phyloP scores from a whole-genome alignment of 148 eudicot species.

The Vaccinium darrowii region DNA sequence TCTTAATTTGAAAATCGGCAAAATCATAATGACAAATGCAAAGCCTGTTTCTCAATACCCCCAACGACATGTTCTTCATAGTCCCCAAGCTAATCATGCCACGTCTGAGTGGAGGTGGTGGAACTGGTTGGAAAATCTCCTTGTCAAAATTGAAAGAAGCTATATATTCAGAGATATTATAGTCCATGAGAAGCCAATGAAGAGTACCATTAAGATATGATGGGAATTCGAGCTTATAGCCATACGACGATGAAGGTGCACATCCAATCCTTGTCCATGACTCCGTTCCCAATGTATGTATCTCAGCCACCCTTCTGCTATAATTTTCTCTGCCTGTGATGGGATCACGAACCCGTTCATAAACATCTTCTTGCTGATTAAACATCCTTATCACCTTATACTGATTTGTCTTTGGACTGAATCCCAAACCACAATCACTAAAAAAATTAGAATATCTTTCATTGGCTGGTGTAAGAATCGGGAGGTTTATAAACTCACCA shows the following conservation, averaged over 20 bases:
- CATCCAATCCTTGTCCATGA: conserved; percentile 13
- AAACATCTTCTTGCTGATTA: background rate
- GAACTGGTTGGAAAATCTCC: conserved; percentile 19
- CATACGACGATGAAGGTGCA: background rate
- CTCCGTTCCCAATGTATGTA: conserved; percentile 18
- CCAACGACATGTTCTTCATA: background rate
- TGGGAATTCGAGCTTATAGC: background rate
- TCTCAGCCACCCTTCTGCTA: background rate
- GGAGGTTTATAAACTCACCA: conserved; percentile 20
- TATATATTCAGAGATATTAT: background rate
- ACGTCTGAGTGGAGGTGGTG: conserved; percentile 8
- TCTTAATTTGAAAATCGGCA: background rate
- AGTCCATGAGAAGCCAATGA: conserved; percentile 18
- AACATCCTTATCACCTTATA: conserved; percentile 20
- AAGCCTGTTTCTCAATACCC: conserved; percentile 19
- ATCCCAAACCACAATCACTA: conserved; percentile 20
- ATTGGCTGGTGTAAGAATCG: background rate
- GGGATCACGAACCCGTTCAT: background rate
- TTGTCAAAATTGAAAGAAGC: conserved; percentile 28
- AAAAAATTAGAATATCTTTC: background rate
- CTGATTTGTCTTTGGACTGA: conserved; percentile 10
- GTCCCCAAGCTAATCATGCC: background rate
- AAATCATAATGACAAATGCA: conserved; percentile 12
- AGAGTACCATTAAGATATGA: conserved; percentile 10
- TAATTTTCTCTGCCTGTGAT: background rate